Evolutionary conservation across 192 early-diverging fungal genomes (phyloP).

Genomic region (Chytriomyces sp.): DNA sequence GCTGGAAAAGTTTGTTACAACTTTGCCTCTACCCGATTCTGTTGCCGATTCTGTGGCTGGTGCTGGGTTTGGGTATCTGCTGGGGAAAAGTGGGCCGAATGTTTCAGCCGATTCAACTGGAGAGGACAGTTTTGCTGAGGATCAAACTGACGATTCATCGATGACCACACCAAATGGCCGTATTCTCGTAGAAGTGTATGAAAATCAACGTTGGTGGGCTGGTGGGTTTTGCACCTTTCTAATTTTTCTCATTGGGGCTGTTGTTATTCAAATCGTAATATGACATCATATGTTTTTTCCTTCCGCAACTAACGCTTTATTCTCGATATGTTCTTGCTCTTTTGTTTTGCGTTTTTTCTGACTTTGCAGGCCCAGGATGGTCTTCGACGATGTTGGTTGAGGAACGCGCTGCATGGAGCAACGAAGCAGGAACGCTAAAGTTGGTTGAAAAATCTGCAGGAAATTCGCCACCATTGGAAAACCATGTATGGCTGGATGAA

Average conservation of each 20-base stretch:
- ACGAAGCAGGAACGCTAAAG: constrained; percentile 1
- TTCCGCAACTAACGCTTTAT: neutral
- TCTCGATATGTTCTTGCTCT: neutral
- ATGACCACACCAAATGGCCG: neutral
- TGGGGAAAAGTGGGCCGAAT: neutral
- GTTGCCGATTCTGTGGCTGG: constrained; percentile 19
- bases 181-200: constrained; percentile 26
- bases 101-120: neutral
- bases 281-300: neutral
- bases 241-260: neutral
- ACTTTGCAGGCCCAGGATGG: constrained; percentile 21
- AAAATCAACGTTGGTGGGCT: constrained; percentile 37
- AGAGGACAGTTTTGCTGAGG: neutral
- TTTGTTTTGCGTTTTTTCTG: neutral
- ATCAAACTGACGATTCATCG: neutral
- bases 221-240: constrained; percentile 10
- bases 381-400: constrained; percentile 15
- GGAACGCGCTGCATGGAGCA: constrained; percentile 21
- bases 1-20: constrained; percentile 1
- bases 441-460: neutral
- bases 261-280: too few relatives aligned
- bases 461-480: constrained; percentile 1
- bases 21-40: constrained; percentile 22
- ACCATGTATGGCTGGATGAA: constrained; percentile 16
- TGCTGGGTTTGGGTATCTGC: neutral